Evolutionary conservation across 1,284 basidiomycete genomes (phyloP).

Genomic region (Leccinum pallidistipes): DNA sequence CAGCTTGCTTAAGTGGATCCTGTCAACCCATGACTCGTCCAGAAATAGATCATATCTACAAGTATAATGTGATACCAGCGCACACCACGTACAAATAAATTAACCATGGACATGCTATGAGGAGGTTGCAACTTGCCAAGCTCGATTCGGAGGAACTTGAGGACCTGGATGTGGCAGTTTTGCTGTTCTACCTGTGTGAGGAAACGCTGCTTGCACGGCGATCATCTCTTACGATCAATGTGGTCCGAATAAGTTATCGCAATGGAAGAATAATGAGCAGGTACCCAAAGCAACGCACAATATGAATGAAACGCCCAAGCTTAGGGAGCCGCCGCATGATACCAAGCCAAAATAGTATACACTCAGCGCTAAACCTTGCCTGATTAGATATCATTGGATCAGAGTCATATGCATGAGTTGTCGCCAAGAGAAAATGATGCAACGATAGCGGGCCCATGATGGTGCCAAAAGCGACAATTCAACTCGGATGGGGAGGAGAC

Average conservation of each 20-base stretch:
- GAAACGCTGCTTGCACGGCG: background rate
- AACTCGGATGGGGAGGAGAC: no score
- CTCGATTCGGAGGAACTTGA: background rate
- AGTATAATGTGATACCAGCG: no score
- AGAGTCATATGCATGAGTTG: background rate
- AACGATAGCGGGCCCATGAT: background rate
- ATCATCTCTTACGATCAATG: background rate
- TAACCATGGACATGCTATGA: background rate
- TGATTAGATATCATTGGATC: no score
- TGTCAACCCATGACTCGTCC: background rate
- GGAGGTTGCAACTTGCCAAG: background rate
- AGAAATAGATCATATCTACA: background rate
- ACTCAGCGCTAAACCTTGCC: no score
- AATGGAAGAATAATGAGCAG: background rate
- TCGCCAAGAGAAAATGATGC: background rate
- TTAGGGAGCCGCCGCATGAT: no score
- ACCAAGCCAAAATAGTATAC: no score
- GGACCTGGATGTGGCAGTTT: background rate
- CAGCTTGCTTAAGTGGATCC: constrained; percentile 13
- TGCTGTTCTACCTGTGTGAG: background rate
- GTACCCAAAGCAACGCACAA: background rate
- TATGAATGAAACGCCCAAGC: background rate
- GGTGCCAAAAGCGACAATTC: background rate
- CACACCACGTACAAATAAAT: background rate
- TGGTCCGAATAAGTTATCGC: background rate